Conservation (phyloP, 106 monocot genomes). For the Chionographis japonica region DNA sequence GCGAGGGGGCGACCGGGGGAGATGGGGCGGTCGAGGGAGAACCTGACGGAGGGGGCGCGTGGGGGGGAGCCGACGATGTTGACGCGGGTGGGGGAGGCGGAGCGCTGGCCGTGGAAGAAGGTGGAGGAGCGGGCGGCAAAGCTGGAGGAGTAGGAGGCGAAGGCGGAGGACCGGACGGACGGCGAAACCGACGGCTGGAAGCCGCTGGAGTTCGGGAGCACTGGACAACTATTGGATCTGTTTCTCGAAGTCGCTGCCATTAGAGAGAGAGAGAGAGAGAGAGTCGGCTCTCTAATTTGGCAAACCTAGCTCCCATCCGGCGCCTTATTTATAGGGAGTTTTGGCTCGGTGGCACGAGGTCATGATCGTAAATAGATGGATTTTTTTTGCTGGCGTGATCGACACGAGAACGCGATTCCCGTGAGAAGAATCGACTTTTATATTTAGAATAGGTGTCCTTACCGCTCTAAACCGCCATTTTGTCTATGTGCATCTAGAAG, state of each 20-base stretch:
- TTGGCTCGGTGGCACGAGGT: neutral
- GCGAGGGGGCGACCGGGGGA: constrained; percentile 33
- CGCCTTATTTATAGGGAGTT: constrained; percentile 20
- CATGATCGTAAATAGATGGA: constrained; percentile 1
- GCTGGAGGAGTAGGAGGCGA: neutral
- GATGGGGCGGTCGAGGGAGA: constrained; percentile 22
- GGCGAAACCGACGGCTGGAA: constrained; percentile 12
- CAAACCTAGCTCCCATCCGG: constrained; percentile 24
- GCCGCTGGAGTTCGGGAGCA: constrained; percentile 3
- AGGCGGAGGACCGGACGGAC: constrained; percentile 1
- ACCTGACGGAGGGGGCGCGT: constrained; percentile 15
- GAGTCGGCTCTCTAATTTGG: constrained; percentile 22
- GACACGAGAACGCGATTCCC: no score
- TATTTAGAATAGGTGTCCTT: no score
- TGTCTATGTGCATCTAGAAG: no score
- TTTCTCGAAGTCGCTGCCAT: constrained; percentile 22
- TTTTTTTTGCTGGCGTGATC: neutral
- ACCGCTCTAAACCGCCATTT: no score
- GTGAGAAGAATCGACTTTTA: no score
- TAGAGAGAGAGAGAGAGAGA: neutral
- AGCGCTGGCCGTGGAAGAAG: constrained; percentile 2
- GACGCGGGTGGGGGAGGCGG: constrained; percentile 57
- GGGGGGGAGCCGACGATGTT: constrained; percentile 25
- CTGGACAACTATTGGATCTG: constrained; percentile 10
- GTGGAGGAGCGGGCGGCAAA: neutral